phyloP scores from a whole-genome alignment of 1,284 basidiomycete genomes.

The Amylostereum areolatum region DNA sequence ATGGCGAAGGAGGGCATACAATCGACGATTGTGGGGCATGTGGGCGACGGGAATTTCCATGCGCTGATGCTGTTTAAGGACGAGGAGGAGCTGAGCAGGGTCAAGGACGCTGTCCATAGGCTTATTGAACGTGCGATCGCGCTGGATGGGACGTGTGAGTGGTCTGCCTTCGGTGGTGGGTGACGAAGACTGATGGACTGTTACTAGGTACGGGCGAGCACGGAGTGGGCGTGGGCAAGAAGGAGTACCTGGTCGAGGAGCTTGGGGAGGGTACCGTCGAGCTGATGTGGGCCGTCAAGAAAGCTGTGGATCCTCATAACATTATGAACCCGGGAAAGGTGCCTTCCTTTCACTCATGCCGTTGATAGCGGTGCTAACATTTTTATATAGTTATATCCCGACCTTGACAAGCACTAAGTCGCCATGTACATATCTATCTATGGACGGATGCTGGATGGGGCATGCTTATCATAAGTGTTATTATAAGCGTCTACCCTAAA shows the following conservation, averaged over 20 bases:
- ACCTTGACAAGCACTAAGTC: no score
- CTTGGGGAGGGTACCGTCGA: slow-evolving; percentile 73
- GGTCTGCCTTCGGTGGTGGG: not conserved
- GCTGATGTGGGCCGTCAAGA: slow-evolving; percentile 77
- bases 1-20: slow-evolving; percentile 52
- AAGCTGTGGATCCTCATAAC: slow-evolving; percentile 66
- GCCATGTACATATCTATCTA: no score
- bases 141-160: slow-evolving; percentile 69
- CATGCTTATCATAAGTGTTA: no score
- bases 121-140: slow-evolving; percentile 61
- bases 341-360: no score
- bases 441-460: no score
- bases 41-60: slow-evolving; percentile 82
- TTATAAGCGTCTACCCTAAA: no score
- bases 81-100: slow-evolving; percentile 51
- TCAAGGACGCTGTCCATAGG: slow-evolving; percentile 58
- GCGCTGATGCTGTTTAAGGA: slow-evolving; percentile 61
- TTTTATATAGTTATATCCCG: no score
- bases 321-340: slow-evolving; percentile 83
- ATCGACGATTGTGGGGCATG: slow-evolving; percentile 80
- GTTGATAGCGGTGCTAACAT: no score
- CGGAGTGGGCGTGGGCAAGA: slow-evolving; percentile 77
- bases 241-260: slow-evolving; percentile 65
- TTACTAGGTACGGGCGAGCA: slow-evolving; percentile 49
- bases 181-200: not conserved